Percentiles rank a stretch among this genome's conserved stretches.
Evolutionary conservation across 345 rosid genomes (phyloP).

Genomic region (Corchorus capsularis): DNA sequence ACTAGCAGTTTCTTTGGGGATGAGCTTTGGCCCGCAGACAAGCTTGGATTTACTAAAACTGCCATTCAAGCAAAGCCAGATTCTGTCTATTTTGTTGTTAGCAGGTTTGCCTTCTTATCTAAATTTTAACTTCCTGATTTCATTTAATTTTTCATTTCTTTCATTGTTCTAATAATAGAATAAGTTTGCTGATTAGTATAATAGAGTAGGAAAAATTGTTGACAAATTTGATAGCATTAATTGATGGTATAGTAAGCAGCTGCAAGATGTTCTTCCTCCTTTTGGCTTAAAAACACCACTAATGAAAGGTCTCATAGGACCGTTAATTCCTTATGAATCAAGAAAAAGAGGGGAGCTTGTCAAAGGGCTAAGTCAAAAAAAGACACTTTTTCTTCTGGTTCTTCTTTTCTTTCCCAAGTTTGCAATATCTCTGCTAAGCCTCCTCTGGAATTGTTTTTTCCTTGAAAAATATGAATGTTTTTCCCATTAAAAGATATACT

Average conservation of each 20-base stretch:
- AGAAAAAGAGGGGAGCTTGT: not conserved
- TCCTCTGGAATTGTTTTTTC: not conserved
- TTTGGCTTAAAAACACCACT: not conserved
- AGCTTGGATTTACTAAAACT: slow-evolving; percentile 94
- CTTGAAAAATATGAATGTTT: not conserved
- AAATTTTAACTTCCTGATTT: not conserved
- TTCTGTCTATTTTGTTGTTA: slow-evolving; percentile 89
- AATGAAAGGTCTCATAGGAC: not conserved
- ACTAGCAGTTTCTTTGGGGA: slow-evolving; percentile 99
- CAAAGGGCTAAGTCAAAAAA: not conserved
- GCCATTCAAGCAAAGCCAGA: slow-evolving; percentile 99
- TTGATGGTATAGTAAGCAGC: not conserved
- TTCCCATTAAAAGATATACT: not conserved
- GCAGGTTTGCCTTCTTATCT: slow-evolving; percentile 53
- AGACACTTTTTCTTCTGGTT: too few species aligned
- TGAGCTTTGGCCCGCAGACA: slow-evolving; percentile 99
- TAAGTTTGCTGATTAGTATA: not conserved
- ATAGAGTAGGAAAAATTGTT: not conserved
- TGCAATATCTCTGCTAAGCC: not conserved
- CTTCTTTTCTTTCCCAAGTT: too few species aligned
- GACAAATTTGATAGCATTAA: not conserved
- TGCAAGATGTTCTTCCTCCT: not conserved
- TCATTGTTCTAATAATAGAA: not conserved
- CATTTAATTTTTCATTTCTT: not conserved
- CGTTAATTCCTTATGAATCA: too few species aligned